These are phyloP conservation scores for Chlorociboria aeruginascens DNA, from an alignment of 495 filamentous ascomycete genomes.

Conservation along the genomic window DNA sequence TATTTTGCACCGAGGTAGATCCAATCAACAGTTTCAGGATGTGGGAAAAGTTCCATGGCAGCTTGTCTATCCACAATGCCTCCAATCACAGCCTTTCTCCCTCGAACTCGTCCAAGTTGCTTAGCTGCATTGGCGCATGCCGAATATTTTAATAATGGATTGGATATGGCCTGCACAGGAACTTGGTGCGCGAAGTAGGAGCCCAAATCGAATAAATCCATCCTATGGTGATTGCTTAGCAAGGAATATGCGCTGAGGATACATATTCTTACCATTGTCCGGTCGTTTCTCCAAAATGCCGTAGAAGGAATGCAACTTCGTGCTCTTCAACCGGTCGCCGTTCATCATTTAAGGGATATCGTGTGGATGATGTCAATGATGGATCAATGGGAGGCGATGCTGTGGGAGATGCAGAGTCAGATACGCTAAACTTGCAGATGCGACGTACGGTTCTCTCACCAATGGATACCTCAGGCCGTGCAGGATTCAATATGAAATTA, in stretches of 20 bases:
- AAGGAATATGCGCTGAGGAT: background rate
- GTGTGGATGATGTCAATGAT: background rate
- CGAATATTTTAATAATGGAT: constrained; percentile 46
- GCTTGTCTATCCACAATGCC: constrained; percentile 37
- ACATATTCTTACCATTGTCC: constrained; percentile 38
- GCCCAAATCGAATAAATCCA: constrained; percentile 51
- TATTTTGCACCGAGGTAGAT: constrained; percentile 45
- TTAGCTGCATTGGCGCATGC: constrained; percentile 52
- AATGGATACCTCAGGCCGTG: constrained; percentile 23
- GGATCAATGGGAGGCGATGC: constrained; percentile 13
- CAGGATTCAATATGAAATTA: constrained; percentile 47
- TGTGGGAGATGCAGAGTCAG: background rate
- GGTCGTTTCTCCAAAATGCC: constrained; percentile 48
- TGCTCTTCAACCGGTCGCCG: constrained; percentile 35
- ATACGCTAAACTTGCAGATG: background rate
- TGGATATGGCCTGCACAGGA: constrained; percentile 42
- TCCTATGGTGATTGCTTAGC: constrained; percentile 32
- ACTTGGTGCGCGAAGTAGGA: constrained; percentile 48
- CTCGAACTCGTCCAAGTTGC: constrained; percentile 43
- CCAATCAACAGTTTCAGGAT: constrained; percentile 38
- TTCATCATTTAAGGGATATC: background rate
- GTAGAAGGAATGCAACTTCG: constrained; percentile 46
- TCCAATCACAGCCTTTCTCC: constrained; percentile 35
- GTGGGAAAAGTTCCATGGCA: constrained; percentile 35
- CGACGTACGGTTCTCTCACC: background rate